Evolutionary conservation across 768 basidiomycete species (phyloP).

Genomic region (Panellus pusillus): DNA sequence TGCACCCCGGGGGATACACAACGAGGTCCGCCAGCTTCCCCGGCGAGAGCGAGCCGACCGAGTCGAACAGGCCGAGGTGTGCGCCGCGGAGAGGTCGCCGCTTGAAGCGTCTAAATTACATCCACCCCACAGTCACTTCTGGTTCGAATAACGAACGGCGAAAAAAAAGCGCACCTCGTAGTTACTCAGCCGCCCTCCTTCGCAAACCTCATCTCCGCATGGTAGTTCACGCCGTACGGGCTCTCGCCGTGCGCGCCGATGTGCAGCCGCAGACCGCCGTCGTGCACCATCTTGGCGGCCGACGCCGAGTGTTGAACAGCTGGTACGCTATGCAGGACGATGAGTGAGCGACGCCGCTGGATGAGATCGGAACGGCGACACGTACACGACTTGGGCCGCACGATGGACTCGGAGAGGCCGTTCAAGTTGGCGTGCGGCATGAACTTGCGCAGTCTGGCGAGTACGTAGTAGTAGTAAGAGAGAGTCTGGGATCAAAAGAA

Average conservation of each 20-base stretch:
- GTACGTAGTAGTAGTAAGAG: not conserved
- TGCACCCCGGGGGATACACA: slow-evolving; percentile 64
- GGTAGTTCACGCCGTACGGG: slow-evolving; percentile 74
- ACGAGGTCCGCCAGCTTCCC: slow-evolving; percentile 76
- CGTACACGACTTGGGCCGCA: slow-evolving; percentile 60
- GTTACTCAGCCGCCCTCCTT: slow-evolving; percentile 59
- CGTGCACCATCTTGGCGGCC: slow-evolving; percentile 65
- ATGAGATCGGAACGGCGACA: not conserved
- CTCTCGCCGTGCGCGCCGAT: slow-evolving; percentile 78
- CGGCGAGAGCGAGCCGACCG: slow-evolving; percentile 60
- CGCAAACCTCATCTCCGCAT: slow-evolving; percentile 71
- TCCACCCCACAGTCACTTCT: not conserved
- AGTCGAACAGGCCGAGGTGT: slow-evolving; percentile 62
- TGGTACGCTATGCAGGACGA: slow-evolving; percentile 47
- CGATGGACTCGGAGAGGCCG: slow-evolving; percentile 56
- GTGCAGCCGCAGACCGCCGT: slow-evolving; percentile 54
- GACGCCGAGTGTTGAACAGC: slow-evolving; percentile 71
- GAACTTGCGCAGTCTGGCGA: slow-evolving; percentile 54
- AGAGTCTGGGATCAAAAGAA: not conserved
- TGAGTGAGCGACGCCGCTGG: slow-evolving; percentile 1
- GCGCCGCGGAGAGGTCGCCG: slow-evolving; percentile 69
- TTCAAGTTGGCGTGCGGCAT: slow-evolving; percentile 66
- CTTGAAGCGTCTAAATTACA: slow-evolving; percentile 53
- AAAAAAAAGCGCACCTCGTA: slow-evolving; percentile 57
- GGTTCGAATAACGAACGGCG: not conserved